phyloP scores from a whole-genome alignment of 202 grass and related monocot species.

The Bolboschoenoplectus hybrid region DNA sequence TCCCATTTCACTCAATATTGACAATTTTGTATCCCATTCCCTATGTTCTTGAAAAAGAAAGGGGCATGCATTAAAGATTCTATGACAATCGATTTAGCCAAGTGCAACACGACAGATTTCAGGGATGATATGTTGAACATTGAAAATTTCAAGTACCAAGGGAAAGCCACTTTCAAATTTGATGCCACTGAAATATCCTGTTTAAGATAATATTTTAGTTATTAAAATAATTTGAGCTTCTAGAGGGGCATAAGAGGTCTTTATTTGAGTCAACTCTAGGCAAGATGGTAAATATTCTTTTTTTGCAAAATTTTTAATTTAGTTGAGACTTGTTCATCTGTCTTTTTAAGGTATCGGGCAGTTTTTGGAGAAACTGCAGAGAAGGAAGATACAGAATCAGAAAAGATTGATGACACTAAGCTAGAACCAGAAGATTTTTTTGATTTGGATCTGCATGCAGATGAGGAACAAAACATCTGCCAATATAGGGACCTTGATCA shows the following conservation, averaged over 20 bases:
- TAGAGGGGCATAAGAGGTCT: background rate
- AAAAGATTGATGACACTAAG: conserved; percentile 45
- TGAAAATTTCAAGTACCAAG: background rate
- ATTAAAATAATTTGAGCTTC: background rate
- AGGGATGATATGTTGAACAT: background rate
- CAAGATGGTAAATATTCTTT: background rate
- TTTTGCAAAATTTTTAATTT: conserved; percentile 28
- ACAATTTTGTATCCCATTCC: background rate
- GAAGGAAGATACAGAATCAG: conserved; percentile 47
- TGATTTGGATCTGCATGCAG: conserved; percentile 47
- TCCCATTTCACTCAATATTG: background rate
- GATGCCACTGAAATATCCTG: background rate
- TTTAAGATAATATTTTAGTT: background rate
- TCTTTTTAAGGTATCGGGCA: conserved; percentile 68
- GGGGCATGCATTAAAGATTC: background rate
- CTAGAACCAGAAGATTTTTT: conserved; percentile 42
- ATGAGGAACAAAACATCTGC: conserved; percentile 50
- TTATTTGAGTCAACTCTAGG: conserved; percentile 1
- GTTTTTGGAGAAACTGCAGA: conserved; percentile 71
- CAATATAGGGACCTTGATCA: conserved; percentile 57
- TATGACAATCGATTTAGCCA: background rate
- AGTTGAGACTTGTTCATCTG: background rate
- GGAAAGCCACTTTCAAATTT: background rate
- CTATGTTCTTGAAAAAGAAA: background rate
- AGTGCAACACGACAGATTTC: background rate